Evolutionary conservation across 306 rosid species (phyloP), one percentile per base, ranked within the genome.

Genomic region (Rosa lucieae): DNA sequence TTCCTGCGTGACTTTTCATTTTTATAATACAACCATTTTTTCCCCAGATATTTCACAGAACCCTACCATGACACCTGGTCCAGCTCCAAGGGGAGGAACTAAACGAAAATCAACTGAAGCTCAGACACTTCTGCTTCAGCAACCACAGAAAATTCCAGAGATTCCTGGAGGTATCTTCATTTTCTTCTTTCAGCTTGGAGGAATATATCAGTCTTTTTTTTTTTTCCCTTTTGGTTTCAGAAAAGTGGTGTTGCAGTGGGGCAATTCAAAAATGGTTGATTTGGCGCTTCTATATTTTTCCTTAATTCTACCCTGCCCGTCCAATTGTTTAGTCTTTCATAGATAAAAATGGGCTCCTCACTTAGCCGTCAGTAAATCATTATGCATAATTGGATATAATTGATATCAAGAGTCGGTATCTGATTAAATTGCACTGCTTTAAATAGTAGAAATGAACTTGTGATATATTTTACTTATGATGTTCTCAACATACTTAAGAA

Each of bases 91-190:
- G 68, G 46, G 73, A 18, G 86, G 79, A 58, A 26, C 85, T 56
- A 52, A 70, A 82, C 88, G 82, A 72, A 74, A 85, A 66, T 73
- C 82, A 6, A 72, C 84, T 0, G 86, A 78, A 47, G 23, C 42
- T 73, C 94, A 87, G 40, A 77, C 87, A 43, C 53, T 72, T 40
- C 58, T 15, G 20, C 66, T 79, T 75, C 94, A 78, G 78, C 93
- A 81, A 47, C 71, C 86, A 67, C 81, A 66, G 66, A 67, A 23
- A 20, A 82, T 55, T 65, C 73, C 91, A 49, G 82, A 79, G 85
- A 26, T 78, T 32, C 80, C 91, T 68, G 83, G 85, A 89, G 97
- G 98, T 95, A 35, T 79, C 69, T 80, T 63, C 14, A 13, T 56
- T 63, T 75, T 80, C 67, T 56, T 52, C 40, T 68, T 51, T 58